phyloP scores from a whole-genome alignment of 2,329 filamentous ascomycete genomes.

The Aspergillus quadrilineatus region DNA sequence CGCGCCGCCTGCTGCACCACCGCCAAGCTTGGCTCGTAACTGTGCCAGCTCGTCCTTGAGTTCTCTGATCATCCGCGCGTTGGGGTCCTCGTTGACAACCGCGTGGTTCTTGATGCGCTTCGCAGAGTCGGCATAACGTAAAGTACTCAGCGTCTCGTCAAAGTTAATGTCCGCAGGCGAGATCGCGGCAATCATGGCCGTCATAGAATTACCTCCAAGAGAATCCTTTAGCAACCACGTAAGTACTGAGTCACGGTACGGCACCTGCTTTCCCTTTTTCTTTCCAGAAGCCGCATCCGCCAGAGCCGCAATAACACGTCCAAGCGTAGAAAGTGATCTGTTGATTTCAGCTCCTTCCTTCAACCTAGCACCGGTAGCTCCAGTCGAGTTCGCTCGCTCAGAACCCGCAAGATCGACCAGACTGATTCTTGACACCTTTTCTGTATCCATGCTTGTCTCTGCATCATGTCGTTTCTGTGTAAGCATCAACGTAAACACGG shows the following conservation, averaged over 20 bases:
- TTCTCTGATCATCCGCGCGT: slow-evolving; percentile 97
- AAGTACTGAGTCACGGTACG: slow-evolving; percentile 93
- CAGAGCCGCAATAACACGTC: slow-evolving; percentile 93
- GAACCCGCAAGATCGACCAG: slow-evolving; percentile 97
- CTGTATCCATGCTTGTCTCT: slow-evolving; percentile 94
- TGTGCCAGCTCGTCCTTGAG: slow-evolving; percentile 91
- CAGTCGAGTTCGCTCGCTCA: slow-evolving; percentile 94
- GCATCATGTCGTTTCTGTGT: slow-evolving; percentile 89
- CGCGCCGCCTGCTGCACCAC: slow-evolving; percentile 47
- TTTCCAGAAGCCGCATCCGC: slow-evolving; percentile 86
- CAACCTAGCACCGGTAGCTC: slow-evolving; percentile 87
- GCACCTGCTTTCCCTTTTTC: slow-evolving; percentile 71
- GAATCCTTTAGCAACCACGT: slow-evolving; percentile 98
- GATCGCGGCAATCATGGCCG: slow-evolving; percentile 98
- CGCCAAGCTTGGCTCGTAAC: slow-evolving; percentile 79
- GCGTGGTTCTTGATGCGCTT: slow-evolving; percentile 99
- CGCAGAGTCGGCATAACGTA: slow-evolving; percentile 94
- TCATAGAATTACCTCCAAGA: slow-evolving; percentile 97
- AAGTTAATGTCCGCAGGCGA: slow-evolving; percentile 99
- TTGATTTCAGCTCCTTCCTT: slow-evolving; percentile 99
- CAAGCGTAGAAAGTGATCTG: slow-evolving; percentile 89
- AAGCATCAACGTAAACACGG: slow-evolving; percentile 93
- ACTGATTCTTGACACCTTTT: slow-evolving; percentile 97
- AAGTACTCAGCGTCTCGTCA: slow-evolving; percentile 91
- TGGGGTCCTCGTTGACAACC: slow-evolving; percentile 97